Conservation (phyloP, 768 basidiomycete species). For the Fomitopsis serialis region DNA sequence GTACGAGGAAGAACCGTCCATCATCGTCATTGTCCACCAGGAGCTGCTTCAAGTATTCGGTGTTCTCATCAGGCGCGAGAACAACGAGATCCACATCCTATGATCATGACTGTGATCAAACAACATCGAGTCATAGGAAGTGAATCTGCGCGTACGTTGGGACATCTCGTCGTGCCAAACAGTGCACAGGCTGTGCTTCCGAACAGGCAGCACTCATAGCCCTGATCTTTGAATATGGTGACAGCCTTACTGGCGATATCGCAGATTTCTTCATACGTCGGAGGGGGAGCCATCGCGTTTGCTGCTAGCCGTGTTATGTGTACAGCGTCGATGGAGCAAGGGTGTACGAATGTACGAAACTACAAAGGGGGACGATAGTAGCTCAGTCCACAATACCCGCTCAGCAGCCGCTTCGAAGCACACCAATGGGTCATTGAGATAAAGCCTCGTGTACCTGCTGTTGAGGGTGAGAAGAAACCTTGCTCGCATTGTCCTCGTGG, state of each 20-base stretch:
- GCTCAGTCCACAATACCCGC: no score
- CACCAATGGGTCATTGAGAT: no score
- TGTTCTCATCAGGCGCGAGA: conserved; percentile 6
- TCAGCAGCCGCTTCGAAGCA: no score
- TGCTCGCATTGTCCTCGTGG: no score
- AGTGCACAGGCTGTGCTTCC: conserved; percentile 9
- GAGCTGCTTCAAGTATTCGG: conserved; percentile 15
- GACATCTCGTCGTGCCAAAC: conserved; percentile 5
- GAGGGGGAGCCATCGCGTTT: background rate
- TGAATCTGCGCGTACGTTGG: conserved; percentile 3
- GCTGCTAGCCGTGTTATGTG: no score
- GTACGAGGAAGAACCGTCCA: conserved; percentile 9
- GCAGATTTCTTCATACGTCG: conserved; percentile 3
- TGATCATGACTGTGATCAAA: background rate
- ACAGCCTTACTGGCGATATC: conserved; percentile 3
- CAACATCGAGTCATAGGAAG: no score
- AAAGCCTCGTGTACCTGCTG: no score
- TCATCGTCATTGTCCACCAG: conserved; percentile 9
- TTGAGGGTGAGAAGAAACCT: no score
- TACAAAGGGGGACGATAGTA: no score
- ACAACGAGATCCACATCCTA: conserved; percentile 12
- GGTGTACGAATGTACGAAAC: no score
- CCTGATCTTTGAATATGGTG: background rate
- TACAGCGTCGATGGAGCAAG: no score
- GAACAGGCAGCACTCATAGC: conserved; percentile 7